Conservation (phyloP, 306 rosid species). For the Glycine tomentella region DNA sequence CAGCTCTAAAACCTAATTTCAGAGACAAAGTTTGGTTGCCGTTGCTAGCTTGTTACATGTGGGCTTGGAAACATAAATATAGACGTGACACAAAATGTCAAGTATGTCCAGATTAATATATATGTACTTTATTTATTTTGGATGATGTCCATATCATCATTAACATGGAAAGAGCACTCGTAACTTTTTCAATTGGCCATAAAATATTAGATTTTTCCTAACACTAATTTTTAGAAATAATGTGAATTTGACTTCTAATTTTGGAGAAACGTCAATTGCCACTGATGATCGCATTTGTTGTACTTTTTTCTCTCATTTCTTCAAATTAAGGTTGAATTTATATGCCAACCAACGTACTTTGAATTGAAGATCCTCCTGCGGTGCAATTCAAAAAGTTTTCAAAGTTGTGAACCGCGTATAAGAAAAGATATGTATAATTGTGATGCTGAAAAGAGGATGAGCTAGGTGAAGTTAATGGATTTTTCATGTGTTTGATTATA, state of each 20-base stretch:
- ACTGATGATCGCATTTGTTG: slow-evolving; percentile 20
- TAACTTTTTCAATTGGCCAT: slow-evolving; percentile 32
- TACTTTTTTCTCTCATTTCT: slow-evolving; percentile 11
- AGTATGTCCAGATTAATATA: slow-evolving; percentile 39
- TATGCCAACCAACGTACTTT: slow-evolving; percentile 54
- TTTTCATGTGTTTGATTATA: slow-evolving; percentile 26
- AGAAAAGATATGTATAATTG: slow-evolving; percentile 16
- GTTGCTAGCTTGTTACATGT: slow-evolving; percentile 53
- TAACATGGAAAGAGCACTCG: slow-evolving; percentile 44
- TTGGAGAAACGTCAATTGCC: slow-evolving; percentile 3
- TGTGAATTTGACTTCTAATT: background rate
- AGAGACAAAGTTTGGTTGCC: slow-evolving; percentile 56
- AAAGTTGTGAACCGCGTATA: slow-evolving; percentile 47
- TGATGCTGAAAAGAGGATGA: slow-evolving; percentile 33
- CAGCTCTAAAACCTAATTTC: slow-evolving; percentile 53
- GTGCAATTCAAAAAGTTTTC: slow-evolving; percentile 55
- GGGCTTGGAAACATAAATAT: slow-evolving; percentile 43
- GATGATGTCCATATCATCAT: slow-evolving; percentile 43
- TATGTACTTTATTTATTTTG: background rate
- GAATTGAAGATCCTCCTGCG: slow-evolving; percentile 59
- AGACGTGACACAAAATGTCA: slow-evolving; percentile 47
- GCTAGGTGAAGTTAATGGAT: slow-evolving; percentile 27
- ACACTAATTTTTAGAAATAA: slow-evolving; percentile 21
- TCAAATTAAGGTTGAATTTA: slow-evolving; percentile 47
- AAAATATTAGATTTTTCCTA: slow-evolving; percentile 5